phyloP scores from a whole-genome alignment of 495 filamentous ascomycete genomes.

The Penicillium cosmopolitanum region DNA sequence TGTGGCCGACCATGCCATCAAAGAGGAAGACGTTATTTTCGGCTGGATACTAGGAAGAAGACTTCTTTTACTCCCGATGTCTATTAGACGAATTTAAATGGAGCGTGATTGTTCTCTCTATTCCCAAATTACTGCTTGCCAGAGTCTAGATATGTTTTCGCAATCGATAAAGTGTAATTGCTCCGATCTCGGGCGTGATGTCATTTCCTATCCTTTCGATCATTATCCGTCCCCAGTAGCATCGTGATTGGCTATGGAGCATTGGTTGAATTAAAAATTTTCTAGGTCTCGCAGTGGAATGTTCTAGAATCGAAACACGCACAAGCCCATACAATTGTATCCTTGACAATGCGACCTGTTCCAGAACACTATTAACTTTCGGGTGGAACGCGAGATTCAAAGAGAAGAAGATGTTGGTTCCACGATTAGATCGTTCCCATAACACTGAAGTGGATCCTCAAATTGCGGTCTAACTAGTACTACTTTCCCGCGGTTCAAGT shows the following conservation, averaged over 20 bases:
- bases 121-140: not conserved
- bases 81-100: too few species aligned
- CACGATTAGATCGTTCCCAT: not conserved
- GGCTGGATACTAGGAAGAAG: too few species aligned
- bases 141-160: not conserved
- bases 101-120: too few species aligned
- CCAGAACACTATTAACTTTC: not conserved
- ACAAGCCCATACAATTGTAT: not conserved
- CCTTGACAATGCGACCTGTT: not conserved
- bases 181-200: not conserved
- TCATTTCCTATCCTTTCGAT: not conserved
- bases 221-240: not conserved
- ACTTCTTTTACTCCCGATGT: too few species aligned
- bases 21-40: too few species aligned
- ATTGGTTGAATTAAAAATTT: not conserved
- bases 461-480: not conserved
- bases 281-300: not conserved
- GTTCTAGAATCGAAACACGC: not conserved
- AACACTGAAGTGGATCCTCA: not conserved
- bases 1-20: too few species aligned
- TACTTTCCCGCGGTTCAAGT: not conserved
- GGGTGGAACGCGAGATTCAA: not conserved
- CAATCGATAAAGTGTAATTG: not conserved
- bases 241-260: not conserved
- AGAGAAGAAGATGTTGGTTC: not conserved